phyloP scores from a whole-genome alignment of 2,329 filamentous ascomycete genomes.

The Hypoxylon sp. region DNA sequence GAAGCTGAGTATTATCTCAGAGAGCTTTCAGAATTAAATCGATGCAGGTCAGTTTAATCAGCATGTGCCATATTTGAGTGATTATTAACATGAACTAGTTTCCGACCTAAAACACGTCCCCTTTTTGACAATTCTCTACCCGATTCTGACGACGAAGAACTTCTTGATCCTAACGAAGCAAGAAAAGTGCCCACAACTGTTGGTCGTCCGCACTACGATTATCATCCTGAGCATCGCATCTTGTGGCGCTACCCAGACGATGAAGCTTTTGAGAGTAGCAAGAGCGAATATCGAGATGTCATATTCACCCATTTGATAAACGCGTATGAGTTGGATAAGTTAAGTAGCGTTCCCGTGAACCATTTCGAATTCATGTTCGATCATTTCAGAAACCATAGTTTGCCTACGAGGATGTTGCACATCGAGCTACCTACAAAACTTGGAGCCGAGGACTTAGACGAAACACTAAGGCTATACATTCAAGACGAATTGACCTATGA shows the following conservation, averaged over 20 bases:
- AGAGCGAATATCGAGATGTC: slow-evolving; percentile 9
- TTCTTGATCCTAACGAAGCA: too few species aligned
- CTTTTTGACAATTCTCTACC: not conserved
- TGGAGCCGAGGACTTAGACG: not conserved
- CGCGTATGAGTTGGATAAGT: slow-evolving; percentile 7
- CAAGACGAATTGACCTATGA: slow-evolving; percentile 11
- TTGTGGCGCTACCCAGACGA: slow-evolving; percentile 49
- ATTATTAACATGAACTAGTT: slow-evolving; percentile 44
- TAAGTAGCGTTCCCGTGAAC: not conserved
- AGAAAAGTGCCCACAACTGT: slow-evolving; percentile 14
- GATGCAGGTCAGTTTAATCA: slow-evolving; percentile 50
- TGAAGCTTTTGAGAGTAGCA: not conserved
- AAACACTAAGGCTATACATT: slow-evolving; percentile 5
- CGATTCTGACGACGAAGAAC: not conserved
- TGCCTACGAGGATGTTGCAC: not conserved
- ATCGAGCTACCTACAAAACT: not conserved
- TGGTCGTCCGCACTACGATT: slow-evolving; percentile 42
- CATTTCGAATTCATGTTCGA: slow-evolving; percentile 27
- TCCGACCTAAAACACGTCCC: not conserved
- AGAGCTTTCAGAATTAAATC: slow-evolving; percentile 41
- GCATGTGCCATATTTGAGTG: not conserved
- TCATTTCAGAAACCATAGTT: slow-evolving; percentile 15
- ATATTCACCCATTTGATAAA: slow-evolving; percentile 21
- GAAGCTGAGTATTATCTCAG: slow-evolving; percentile 46
- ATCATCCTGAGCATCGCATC: slow-evolving; percentile 53